Evolutionary conservation across 164 flowering plant genomes (phyloP).

Genomic region (Cinnamomum micranthum): DNA sequence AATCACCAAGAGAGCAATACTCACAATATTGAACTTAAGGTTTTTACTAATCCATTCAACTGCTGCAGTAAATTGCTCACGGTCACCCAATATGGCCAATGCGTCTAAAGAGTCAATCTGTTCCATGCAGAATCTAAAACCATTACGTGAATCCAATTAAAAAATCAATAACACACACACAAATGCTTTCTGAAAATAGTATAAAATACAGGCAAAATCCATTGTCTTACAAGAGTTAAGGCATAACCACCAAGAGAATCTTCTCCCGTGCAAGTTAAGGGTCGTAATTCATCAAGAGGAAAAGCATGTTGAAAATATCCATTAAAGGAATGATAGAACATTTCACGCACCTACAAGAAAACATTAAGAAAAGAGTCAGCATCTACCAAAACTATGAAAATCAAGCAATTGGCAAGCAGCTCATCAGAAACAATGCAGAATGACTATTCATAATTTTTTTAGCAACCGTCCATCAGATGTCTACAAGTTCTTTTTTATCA

Average conservation of each 20-base stretch:
- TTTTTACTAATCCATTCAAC: constrained; percentile 97
- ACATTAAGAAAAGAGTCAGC: not conserved
- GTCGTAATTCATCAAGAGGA: constrained; percentile 88
- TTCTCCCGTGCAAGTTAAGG: constrained; percentile 83
- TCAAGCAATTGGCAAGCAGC: not conserved
- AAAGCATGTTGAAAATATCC: constrained; percentile 95
- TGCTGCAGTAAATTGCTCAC: constrained; percentile 63
- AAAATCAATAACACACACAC: too few species aligned
- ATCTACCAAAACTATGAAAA: not conserved
- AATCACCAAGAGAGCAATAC: constrained; percentile 21
- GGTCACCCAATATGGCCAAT: constrained; percentile 82
- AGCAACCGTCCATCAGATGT: too few species aligned
- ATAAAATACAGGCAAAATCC: not conserved
- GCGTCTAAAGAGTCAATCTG: constrained; percentile 95
- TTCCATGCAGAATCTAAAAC: constrained; percentile 3
- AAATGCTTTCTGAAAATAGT: too few species aligned
- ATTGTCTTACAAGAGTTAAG: constrained; percentile 69
- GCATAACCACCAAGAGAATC: constrained; percentile 96
- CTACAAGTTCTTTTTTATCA: too few species aligned
- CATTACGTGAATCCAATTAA: not conserved
- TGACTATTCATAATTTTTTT: not conserved
- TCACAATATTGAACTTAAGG: constrained; percentile 92
- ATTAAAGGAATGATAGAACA: constrained; percentile 96
- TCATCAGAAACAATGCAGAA: not conserved
- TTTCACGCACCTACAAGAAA: constrained; percentile 63